Evolutionary conservation across 306 rosid genomes (phyloP), one percentile per base, ranked within the genome.

Genomic region (Benincasa hispida): DNA sequence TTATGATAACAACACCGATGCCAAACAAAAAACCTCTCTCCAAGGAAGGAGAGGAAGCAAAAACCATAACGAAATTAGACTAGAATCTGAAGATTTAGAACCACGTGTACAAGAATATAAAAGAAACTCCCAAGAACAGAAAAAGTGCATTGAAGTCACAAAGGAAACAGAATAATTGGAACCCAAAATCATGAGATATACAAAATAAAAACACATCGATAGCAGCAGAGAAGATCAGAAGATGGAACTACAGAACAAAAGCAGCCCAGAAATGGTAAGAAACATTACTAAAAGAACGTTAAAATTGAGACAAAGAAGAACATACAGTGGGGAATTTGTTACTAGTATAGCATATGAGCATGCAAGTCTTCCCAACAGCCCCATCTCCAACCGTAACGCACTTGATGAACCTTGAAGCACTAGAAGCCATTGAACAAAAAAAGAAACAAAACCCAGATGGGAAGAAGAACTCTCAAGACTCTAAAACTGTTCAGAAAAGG

Each of bases 381-480:
- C 98, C 98, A 73, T 92, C 98, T 74, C 98, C 98, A 15, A 92
- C 96, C 0, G 96, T 92, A 22, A 92, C 98, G 74, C 98, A 92
- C 82, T 92, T 92, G 82, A 92, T 90, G 89, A 92, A 92, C 90
- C 85, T 88, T 39, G 97, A 92, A 81, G 87, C 96, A 78, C 85
- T 87, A 42, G 97, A 81, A 75, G 96, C 89, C 97, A 93, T 93
- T 77, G 86, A 70, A 50, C 50, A 45, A 80, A 63, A 80, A 78
- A 58, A 57, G 2, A 50, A 50, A 50, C 76, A 48, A 69, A 72
- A 69, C 27, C 76, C 63, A 30, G 42, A 74, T 51, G 45, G 18
- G 79, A 63, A 83, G 68, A 79, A 63, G 42, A 63, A 54, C 12
- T 77, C 81, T 56, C 56, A n/a, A 56, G 67, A 74, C 61, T 70